Conservation (phyloP, 192 early-diverging fungal species). For the Umbelopsis ramanniana region DNA sequence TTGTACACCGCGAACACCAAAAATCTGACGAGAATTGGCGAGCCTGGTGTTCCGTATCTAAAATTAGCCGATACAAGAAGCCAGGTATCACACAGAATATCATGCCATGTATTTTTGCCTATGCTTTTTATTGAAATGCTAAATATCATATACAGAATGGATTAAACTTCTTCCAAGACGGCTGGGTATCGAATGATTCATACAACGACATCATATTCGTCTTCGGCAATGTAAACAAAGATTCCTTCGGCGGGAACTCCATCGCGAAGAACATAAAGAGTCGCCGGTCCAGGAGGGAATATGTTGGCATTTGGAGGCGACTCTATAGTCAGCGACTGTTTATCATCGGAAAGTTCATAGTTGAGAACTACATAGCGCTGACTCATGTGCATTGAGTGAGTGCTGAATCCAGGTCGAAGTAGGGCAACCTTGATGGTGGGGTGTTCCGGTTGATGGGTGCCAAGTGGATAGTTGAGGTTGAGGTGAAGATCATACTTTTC, state of each 20-base stretch:
- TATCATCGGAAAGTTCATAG: conserved; percentile 28
- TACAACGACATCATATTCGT: conserved; percentile 18
- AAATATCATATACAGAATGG: not conserved
- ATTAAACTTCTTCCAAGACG: not conserved
- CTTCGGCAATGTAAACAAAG: conserved; percentile 29
- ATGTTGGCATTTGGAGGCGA: conserved; percentile 56
- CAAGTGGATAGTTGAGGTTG: conserved; percentile 22
- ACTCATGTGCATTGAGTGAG: conserved; percentile 60
- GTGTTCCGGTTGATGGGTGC: conserved; percentile 15
- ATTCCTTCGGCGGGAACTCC: conserved; percentile 48
- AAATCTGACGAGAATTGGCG: too few species aligned
- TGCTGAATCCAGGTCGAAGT: conserved; percentile 54
- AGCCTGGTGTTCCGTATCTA: too few species aligned
- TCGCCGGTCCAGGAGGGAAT: conserved; percentile 57
- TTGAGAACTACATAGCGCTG: conserved; percentile 51
- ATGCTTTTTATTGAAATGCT: not conserved
- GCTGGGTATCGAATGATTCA: not conserved
- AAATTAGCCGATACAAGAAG: too few species aligned
- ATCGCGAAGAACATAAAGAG: conserved; percentile 51
- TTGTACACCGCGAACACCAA: too few species aligned
- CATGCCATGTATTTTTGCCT: too few species aligned
- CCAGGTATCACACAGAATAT: too few species aligned
- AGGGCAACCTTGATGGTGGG: conserved; percentile 43
- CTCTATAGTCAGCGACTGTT: conserved; percentile 36
- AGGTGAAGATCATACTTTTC: conserved; percentile 29